Percentiles rank a stretch among this genome's conserved stretches.
Evolutionary conservation across 306 rosid genomes (phyloP).

Genomic region (Cucurbita argyrosperma): DNA sequence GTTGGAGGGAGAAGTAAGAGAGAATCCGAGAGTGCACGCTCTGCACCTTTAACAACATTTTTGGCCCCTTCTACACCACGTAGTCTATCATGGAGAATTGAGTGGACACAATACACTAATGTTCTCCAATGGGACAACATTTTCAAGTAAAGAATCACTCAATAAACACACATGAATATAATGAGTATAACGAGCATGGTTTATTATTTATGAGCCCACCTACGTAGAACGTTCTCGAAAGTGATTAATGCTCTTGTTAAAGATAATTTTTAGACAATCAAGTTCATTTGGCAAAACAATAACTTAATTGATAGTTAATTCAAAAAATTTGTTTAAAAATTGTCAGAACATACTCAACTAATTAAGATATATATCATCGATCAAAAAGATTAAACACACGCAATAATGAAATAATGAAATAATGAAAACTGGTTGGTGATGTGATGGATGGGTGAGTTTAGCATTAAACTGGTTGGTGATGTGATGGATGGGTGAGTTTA

Average conservation of each 20-base stretch:
- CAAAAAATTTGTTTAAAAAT: too few relatives aligned
- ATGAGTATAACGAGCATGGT: not conserved
- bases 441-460: too few relatives aligned
- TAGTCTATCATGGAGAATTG: not conserved
- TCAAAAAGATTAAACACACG: too few relatives aligned
- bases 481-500: too few relatives aligned
- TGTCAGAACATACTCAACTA: too few relatives aligned
- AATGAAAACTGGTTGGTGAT: too few relatives aligned
- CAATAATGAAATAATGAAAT: too few relatives aligned
- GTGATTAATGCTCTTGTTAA: not conserved
- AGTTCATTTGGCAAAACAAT: too few relatives aligned
- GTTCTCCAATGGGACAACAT: not conserved
- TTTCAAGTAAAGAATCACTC: not conserved
- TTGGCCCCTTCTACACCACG: not conserved
- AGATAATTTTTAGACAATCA: not conserved
- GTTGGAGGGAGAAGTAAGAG: not conserved
- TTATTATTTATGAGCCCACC: not conserved
- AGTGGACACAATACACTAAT: not conserved
- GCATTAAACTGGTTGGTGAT: too few relatives aligned
- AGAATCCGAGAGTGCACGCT: not conserved
- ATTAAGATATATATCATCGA: too few relatives aligned
- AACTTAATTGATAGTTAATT: too few relatives aligned
- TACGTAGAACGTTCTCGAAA: not conserved
- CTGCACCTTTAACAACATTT: not conserved
- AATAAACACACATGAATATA: not conserved